Evolutionary conservation across 1,284 basidiomycete genomes (phyloP), one percentile per base, ranked within the genome.

Genomic region (Cerioporus squamosus): DNA sequence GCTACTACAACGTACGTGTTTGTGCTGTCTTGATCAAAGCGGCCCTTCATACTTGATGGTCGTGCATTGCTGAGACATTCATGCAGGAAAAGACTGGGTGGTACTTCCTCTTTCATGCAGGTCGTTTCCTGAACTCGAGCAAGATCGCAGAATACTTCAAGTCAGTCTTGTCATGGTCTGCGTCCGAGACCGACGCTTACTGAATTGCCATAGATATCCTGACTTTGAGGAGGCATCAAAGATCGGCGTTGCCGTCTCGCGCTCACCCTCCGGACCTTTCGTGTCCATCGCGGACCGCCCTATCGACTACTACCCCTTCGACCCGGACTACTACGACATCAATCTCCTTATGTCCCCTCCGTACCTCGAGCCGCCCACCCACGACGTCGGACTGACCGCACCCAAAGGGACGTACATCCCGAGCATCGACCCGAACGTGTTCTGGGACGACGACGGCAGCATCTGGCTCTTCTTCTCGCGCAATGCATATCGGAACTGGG

Each of bases 381-480:
- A 47, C 31, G 56, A 51, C n/a, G 45, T 17, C 23, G 56, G 56
- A 3, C n/a, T 48, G 50, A 26, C 38, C 2, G 51, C 51, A 5
- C 45, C 55, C 2, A 22, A 36, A 5, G 55, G 55, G 38, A 57
- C 55, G 39, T 57, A 52, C 55, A 53, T 57, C 51, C 55, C 55
- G 23, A 43, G 18, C 44, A 53, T 53, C 40, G 55, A 57, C 50
- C 44, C 55, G 26, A 52, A 57, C 50, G 55, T 57, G 8, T 52
- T 57, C 51, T 57, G 38, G 29, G 55, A 57, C 45, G 45, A 39
- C 44, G 55, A 57, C 45, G 55, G 55, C 6, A 44, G 49, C 36
- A 57, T 57, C 55, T 57, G 55, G 55, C 55, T 57, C 55, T 57
- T 57, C 55, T 57, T 57, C 49, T 57, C 55, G 5, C 55, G 50